Conservation (phyloP, 306 rosid species). For the Medicago truncatula region DNA sequence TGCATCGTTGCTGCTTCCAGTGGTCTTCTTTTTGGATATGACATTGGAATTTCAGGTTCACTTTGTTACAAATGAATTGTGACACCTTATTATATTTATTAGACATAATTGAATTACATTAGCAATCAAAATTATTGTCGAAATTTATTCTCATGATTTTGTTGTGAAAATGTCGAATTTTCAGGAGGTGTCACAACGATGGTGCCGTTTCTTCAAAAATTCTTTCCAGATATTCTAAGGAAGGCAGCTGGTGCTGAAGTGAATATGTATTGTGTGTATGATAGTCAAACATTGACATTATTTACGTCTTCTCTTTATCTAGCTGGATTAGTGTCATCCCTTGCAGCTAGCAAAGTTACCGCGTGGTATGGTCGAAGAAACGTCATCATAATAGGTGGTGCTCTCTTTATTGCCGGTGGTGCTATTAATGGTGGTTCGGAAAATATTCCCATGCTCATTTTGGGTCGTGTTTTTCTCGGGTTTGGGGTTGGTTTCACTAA, state of each 20-base stretch:
- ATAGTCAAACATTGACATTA: slow-evolving; percentile 64
- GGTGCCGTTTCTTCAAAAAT: slow-evolving; percentile 65
- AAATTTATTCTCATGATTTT: not conserved
- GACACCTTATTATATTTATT: not conserved
- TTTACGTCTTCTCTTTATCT: slow-evolving; percentile 77
- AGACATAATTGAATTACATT: not conserved
- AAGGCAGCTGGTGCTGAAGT: slow-evolving; percentile 43
- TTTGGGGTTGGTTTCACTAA: slow-evolving; percentile 78
- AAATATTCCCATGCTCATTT: slow-evolving; percentile 69
- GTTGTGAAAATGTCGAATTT: not conserved
- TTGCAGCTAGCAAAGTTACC: slow-evolving; percentile 62
- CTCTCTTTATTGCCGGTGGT: slow-evolving; percentile 59
- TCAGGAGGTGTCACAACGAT: slow-evolving; percentile 77
- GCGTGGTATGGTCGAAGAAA: slow-evolving; percentile 52
- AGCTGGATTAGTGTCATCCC: slow-evolving; percentile 61
- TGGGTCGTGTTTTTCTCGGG: slow-evolving; percentile 77
- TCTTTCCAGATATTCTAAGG: slow-evolving; percentile 62
- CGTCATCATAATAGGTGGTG: slow-evolving; percentile 67
- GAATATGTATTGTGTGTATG: slow-evolving; percentile 66
- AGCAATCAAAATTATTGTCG: not conserved
- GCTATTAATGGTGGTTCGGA: slow-evolving; percentile 68
- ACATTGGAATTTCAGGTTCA: slow-evolving; percentile 63
- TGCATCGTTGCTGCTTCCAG: slow-evolving; percentile 72
- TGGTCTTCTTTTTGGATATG: slow-evolving; percentile 70
- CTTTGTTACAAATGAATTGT: no score